Evolutionary conservation across 2,329 filamentous ascomycete species (phyloP).

Genomic region (Fonsecaea pedrosoi): DNA sequence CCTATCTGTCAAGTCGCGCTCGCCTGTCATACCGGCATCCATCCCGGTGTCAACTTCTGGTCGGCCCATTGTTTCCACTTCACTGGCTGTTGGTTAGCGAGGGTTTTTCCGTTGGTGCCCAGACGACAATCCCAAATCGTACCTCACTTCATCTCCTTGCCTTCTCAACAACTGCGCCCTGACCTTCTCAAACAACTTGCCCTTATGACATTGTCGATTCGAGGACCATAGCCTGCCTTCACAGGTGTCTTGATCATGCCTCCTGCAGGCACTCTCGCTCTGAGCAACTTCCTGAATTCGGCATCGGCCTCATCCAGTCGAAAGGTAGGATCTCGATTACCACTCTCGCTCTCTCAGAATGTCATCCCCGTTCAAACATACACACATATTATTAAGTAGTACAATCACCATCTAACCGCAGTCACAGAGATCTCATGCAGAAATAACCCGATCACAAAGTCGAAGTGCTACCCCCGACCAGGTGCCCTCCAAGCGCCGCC

Average conservation of each 20-base stretch:
- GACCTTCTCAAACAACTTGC: not conserved
- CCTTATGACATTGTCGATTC: constrained; percentile 3
- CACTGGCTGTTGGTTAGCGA: not conserved
- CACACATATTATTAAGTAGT: not conserved
- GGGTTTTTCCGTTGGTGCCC: not conserved
- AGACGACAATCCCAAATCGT: constrained; percentile 7
- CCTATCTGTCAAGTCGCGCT: not conserved
- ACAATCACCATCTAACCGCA: constrained; percentile 6
- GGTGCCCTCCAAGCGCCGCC: constrained; percentile 38
- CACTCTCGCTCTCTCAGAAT: not conserved
- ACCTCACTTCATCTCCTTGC: constrained; percentile 5
- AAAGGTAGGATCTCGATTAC: constrained; percentile 31
- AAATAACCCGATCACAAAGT: constrained; percentile 39
- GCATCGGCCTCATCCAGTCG: constrained; percentile 32
- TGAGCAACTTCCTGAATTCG: constrained; percentile 34
- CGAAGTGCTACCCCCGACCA: constrained; percentile 36
- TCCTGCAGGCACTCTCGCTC: constrained; percentile 27
- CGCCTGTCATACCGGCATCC: not conserved
- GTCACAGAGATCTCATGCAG: constrained; percentile 37
- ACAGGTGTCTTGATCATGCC: constrained; percentile 30
- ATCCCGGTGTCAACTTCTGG: not conserved
- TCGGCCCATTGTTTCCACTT: constrained; percentile 1
- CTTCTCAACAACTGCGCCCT: not conserved
- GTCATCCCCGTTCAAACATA: not conserved
- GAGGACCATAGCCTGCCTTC: constrained; percentile 8